Base-by-base conservation (phyloP, 2,329 filamentous ascomycete species). In the Apiospora aurea region DNA sequence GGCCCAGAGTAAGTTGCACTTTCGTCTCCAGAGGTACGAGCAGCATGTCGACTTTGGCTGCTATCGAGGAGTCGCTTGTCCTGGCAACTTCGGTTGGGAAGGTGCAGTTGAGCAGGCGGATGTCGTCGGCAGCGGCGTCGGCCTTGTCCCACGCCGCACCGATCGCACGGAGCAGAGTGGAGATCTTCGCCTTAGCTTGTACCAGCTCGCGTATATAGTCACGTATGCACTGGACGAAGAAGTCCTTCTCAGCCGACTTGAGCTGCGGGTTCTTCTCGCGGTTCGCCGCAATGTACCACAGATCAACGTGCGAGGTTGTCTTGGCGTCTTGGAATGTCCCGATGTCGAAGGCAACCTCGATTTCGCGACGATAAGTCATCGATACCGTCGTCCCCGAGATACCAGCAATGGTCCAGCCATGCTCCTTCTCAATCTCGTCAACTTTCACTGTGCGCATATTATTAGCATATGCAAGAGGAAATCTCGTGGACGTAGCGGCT, bases 281-380 rank as follows among this genome's bases (percentile, higher is more conserved):
- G 69, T 84, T 85, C 75, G 88, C 87, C 38, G 88, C 91, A 74
- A 94, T 88, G 80, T 94, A 94, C 81, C 88, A 90, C 0, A 95
- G 83, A 72, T 93, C 91, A 75, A 95, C 92, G 29, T 85, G 86
- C 1, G 86, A 85, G 76, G 89, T 88, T 8, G 81, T 76, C 68
- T 81, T 80, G 34, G 80, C 77, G 13, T 80, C 77, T 64, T 86
- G 82, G 81, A 95, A 94, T 0, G 91, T 85, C 0, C 87, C 81
- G 2, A 90, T 86, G 76, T 94, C 90, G 78, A 96, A 92, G 71
- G 91, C 90, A 13, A 96, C 87, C 78, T 94, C 90, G 51, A 96
- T 88, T 75, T 94, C 91, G 49, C 89, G 89, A 75, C 85, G 86
- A 82, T 95, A 95, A 4, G 89, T 89, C 89, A 96, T 91, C 0